Evolutionary conservation across 2,329 filamentous ascomycete species (phyloP), one percentile per base, ranked within the genome.

Genomic region (Penicillium decumbens): DNA sequence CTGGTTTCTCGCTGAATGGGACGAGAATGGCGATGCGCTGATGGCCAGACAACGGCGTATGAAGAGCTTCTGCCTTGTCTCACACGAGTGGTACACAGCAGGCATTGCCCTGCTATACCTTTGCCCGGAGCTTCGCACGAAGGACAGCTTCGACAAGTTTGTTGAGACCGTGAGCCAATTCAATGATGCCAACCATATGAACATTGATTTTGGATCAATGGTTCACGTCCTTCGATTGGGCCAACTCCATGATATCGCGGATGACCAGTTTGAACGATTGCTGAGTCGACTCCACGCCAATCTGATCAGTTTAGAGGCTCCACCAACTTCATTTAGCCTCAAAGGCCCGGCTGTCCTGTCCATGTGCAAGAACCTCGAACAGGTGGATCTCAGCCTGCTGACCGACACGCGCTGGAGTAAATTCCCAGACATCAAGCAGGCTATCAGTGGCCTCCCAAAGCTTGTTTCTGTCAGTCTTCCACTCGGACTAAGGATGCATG

Each of bases 321-420:
- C 82, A 1, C 78, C 79, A 51, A 73, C 77, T 4, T 77, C 76
- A 3, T 84, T 84, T 57, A 77, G 72, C 2, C 65, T 78, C 44
- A 80, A 81, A 52, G 79, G 78, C 60, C 77, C 83, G 54, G 74
- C 80, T 2, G 72, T 78, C 2, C 62, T 85, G 18, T 74, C 75
- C 2, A 83, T 83, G 66, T 82, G 80, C 63, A 55, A 57, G 5
- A 68, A 72, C 0, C 68, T 85, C 4, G 66, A 66, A 8, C 53
- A 70, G 2, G 68, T 84, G 13, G 77, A 83, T 56, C 66, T 84
- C 6, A 75, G 72, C 4, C 10, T 29, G 28, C 28, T 29, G 28
- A 29, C 71, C 80, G 3, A 75, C 83, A 6, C 72, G 67, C 10
- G 78, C 80, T 49, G 32, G 29, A 3, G 66, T 72, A 1, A 75